These are phyloP conservation scores for Monosporascus sp. DNA, from an alignment of 2,329 filamentous ascomycete genomes.

Conservation along the genomic window DNA sequence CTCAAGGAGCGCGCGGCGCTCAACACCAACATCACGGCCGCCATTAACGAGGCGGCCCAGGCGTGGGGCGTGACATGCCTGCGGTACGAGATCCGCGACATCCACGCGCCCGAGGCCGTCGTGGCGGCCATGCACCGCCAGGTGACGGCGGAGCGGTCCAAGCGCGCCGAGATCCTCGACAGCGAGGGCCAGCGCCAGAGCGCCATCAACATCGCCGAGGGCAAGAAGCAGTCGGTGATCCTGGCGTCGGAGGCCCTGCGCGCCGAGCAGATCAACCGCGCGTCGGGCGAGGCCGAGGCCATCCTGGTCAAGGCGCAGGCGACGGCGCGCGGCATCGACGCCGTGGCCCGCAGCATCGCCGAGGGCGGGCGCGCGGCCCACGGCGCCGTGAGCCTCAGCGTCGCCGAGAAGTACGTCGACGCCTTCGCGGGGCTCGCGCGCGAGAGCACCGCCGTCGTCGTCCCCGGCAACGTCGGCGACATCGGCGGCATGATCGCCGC, in stretches of 20 bases:
- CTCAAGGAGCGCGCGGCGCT: slow-evolving; percentile 93
- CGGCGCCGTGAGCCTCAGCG: slow-evolving; percentile 76
- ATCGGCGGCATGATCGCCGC: slow-evolving; percentile 96
- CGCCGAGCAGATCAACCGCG: slow-evolving; percentile 88
- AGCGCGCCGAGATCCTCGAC: slow-evolving; percentile 95
- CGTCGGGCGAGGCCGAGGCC: slow-evolving; percentile 88
- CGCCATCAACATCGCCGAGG: slow-evolving; percentile 98
- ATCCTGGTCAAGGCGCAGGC: slow-evolving; percentile 81
- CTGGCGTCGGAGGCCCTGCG: slow-evolving; percentile 88
- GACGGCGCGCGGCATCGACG: slow-evolving; percentile 82
- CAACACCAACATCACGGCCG: slow-evolving; percentile 97
- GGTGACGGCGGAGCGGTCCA: slow-evolving; percentile 93
- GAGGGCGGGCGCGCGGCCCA: slow-evolving; percentile 72
- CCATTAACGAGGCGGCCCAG: slow-evolving; percentile 95
- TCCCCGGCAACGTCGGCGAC: slow-evolving; percentile 94
- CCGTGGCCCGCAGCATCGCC: slow-evolving; percentile 71
- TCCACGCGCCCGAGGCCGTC: slow-evolving; percentile 88
- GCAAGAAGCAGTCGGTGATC: slow-evolving; percentile 94
- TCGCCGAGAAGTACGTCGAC: slow-evolving; percentile 97
- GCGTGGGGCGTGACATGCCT: slow-evolving; percentile 96
- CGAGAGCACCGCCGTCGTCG: slow-evolving; percentile 91
- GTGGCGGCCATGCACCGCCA: slow-evolving; percentile 98
- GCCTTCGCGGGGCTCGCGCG: slow-evolving; percentile 89
- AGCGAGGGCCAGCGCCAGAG: slow-evolving; percentile 95
- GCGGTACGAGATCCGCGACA: slow-evolving; percentile 96